These are phyloP conservation scores for Parmelia sp. DNA, from an alignment of 495 filamentous ascomycete genomes.

Conservation along the genomic window DNA sequence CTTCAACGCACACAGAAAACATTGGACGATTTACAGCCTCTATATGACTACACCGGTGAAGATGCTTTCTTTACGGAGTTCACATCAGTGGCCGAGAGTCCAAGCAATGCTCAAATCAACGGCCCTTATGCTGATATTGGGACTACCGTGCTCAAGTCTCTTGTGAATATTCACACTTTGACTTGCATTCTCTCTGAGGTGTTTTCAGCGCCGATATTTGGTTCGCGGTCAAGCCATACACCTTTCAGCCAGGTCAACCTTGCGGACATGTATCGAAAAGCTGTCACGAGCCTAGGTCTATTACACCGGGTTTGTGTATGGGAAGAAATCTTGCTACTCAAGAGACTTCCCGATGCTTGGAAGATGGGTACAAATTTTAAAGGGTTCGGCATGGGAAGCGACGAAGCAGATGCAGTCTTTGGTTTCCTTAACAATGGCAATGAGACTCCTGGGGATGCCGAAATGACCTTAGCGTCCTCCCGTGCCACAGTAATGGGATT, in stretches of 20 bases:
- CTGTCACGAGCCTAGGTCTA: conserved; percentile 65
- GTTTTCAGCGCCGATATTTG: conserved; percentile 61
- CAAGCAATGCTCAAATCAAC: conserved; percentile 15
- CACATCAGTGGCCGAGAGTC: conserved; percentile 36
- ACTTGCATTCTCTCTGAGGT: conserved; percentile 64
- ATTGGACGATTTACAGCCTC: conserved; percentile 58
- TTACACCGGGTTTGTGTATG: conserved; percentile 71
- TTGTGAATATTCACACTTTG: conserved; percentile 68
- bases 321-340: conserved; percentile 73
- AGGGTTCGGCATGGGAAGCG: conserved; percentile 40
- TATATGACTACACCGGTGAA: conserved; percentile 47
- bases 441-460: not conserved
- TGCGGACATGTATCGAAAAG: conserved; percentile 64
- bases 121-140: conserved; percentile 45
- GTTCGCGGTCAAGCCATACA: conserved; percentile 50
- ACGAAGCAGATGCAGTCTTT: conserved; percentile 38
- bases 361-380: conserved; percentile 55
- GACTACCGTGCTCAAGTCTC: conserved; percentile 66
- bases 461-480: conserved; percentile 17
- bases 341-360: conserved; percentile 59
- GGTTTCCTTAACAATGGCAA: conserved; percentile 24
- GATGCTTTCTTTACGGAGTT: conserved; percentile 63
- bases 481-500: conserved; percentile 16
- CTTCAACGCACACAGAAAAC: conserved; percentile 64
- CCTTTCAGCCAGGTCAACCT: conserved; percentile 68